Base-by-base conservation (phyloP, 1,139 yeast genomes). In the Diutina scorzettiae region DNA sequence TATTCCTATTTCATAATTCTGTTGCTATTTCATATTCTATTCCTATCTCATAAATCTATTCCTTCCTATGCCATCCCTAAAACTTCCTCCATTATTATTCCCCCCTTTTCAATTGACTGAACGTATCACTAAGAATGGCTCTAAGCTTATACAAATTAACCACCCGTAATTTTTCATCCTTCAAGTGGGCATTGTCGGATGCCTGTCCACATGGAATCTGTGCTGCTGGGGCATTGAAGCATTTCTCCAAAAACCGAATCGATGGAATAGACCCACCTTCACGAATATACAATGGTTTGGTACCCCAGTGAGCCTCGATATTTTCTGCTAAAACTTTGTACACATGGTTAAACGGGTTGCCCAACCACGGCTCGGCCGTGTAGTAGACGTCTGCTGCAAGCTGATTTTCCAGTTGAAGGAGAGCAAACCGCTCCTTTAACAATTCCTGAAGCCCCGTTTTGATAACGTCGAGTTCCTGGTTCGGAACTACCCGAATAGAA, bases 251-350 rank as follows among this genome's bases (percentile, higher is more conserved):
- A 48, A 82, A 82, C 46, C 96, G 63, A 6, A 93, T 79, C 12
- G 91, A 81, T 1, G 98, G 97, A 55, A 91, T 87, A 1, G 96
- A 84, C 0, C 98, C 98, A 46, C 98, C 98, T 63, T 91, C 98
- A 49, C 97, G 74, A 40, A 91, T 85, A 47, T 79, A 81, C 39
- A 91, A 63, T 0, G 97, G 97, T 4, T 66, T 66, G 59, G 73
- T 63, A 7, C 71, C 76, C 91, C 93, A 81, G 45, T 79, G 79
- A 5, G 63, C 57, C 37, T 63, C 59, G 29, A 89, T 65, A 41
- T 83, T 84, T 24, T 73, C 63, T 43, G 69, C 68, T 33, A 89
- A 63, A 7, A 81, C 67, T 50, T 73, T 69, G 58, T 84, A 91
- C 1, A 89, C 85, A 34, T 69, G 69, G 54, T 83, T 87, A 9